Evolutionary conservation across 2,329 filamentous ascomycete species (phyloP), one percentile per base, ranked within the genome.

Genomic region (Fusarium nanum): DNA sequence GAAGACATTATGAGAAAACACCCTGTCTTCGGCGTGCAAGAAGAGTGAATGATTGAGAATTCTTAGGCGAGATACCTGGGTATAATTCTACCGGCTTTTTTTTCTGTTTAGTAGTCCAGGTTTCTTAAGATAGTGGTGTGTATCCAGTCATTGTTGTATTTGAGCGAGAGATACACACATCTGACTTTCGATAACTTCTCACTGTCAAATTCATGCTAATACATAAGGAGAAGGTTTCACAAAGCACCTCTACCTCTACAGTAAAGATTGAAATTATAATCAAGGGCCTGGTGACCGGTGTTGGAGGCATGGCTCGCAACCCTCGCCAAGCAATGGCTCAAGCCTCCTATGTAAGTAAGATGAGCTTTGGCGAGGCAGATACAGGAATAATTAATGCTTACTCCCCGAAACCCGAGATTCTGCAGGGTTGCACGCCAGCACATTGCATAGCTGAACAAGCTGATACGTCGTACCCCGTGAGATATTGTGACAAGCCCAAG

Each of bases 181-280:
- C 18, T 12, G 18, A 11, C 6, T n/a, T n/a, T 23, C 5, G 6
- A 34, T 34, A 5, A 16, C 16, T 34, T 18, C 8, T 6, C 2
- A 34, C 5, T 34, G 5, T 18, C 1, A n/a, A 37, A 0, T n/a
- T n/a, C 2, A 37, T 37, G 18, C 18, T 37, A 3, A 1, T n/a
- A 37, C 18, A 12, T 12, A 11, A n/a, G 0, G 10, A n/a, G 18
- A 12, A n/a, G 18, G 6, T 37, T 2, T 12, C 18, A n/a, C 34
- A n/a, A 18, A 37, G 18, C 11, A 37, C n/a, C 10, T 12, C 6
- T n/a, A 11, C 18, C 18, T 4, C 5, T 37, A 6, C 18, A 11
- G 18, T 7, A 5, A 22, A 22, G 22, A 22, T 22, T 12, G 10
- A 37, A 12, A n/a, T n/a, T 7, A 9, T 37, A n/a, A 37, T n/a